A percentile compares a stretch with the other conserved stretches of the same genome.
phyloP scores from a whole-genome alignment of 306 rosid species.

The Rosa rugosa region DNA sequence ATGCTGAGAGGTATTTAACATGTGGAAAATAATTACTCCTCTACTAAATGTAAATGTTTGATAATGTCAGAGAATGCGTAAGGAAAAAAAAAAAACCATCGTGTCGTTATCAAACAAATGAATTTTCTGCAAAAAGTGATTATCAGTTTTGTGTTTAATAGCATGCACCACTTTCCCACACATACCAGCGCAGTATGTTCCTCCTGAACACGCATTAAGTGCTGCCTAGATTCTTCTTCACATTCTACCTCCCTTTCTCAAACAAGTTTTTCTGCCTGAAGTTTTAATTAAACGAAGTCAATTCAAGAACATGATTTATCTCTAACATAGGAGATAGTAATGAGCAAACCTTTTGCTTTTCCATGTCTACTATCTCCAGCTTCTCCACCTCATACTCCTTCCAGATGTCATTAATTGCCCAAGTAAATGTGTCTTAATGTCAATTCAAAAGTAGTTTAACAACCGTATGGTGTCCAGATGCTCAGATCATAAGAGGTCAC shows the following conservation, averaged over 20 bases:
- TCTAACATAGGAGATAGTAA: constrained; percentile 18
- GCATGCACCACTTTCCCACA: constrained; percentile 22
- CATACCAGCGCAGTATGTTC: constrained; percentile 69
- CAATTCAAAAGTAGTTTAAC: constrained; percentile 31
- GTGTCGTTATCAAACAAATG: not conserved
- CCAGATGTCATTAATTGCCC: constrained; percentile 88
- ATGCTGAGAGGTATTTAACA: constrained; percentile 7
- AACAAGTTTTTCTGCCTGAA: too few species aligned
- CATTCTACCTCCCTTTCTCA: constrained; percentile 40
- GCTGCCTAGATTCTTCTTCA: constrained; percentile 70
- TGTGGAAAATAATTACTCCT: not conserved
- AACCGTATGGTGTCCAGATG: constrained; percentile 13
- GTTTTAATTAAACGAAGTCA: not conserved
- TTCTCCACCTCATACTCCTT: constrained; percentile 84
- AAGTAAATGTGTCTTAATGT: constrained; percentile 31
- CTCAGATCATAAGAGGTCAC: constrained; percentile 26
- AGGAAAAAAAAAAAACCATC: not conserved
- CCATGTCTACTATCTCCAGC: constrained; percentile 63
- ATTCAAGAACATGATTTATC: constrained; percentile 28
- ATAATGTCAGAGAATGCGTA: not conserved
- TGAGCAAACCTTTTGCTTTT: constrained; percentile 70
- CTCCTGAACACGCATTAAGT: constrained; percentile 55
- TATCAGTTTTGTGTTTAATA: constrained; percentile 13
- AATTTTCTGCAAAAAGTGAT: constrained; percentile 6
- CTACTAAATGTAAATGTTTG: not conserved